Conservation (phyloP, 441 rosid genomes). For the Syzygium malaccense region DNA sequence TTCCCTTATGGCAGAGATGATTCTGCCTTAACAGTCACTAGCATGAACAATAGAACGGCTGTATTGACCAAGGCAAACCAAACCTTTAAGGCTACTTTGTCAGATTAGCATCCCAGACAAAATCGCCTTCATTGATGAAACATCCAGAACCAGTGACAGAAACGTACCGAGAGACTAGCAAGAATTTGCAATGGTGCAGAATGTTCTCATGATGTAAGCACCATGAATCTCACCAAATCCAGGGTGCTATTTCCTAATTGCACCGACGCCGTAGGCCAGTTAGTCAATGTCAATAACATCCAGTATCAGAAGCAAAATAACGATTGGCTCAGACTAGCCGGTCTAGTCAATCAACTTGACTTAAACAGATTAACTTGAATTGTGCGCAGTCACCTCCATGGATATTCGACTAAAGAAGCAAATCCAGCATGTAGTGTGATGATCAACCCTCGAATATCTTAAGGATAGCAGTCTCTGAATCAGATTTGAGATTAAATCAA, state of each 20-base stretch:
- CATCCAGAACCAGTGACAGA: neutral
- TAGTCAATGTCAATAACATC: neutral
- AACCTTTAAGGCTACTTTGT: neutral
- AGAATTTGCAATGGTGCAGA: neutral
- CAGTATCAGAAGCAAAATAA: neutral
- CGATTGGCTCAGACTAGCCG: neutral
- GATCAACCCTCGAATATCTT: neutral
- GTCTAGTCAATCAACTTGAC: too few species aligned
- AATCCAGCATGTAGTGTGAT: neutral
- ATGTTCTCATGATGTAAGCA: neutral
- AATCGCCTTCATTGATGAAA: neutral
- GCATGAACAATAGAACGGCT: neutral
- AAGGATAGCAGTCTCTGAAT: neutral
- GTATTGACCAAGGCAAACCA: neutral
- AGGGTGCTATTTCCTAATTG: neutral
- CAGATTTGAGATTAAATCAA: neutral
- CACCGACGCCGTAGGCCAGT: neutral
- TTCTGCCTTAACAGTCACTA: neutral
- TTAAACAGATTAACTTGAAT: too few species aligned
- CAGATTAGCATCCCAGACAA: neutral
- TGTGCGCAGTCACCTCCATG: neutral
- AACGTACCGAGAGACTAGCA: neutral
- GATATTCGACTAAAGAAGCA: neutral
- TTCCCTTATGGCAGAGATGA: neutral
- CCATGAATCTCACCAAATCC: neutral